These are phyloP conservation scores for Parathielavia hyrcaniae DNA, from an alignment of 495 filamentous ascomycete genomes.

Conservation along the genomic window DNA sequence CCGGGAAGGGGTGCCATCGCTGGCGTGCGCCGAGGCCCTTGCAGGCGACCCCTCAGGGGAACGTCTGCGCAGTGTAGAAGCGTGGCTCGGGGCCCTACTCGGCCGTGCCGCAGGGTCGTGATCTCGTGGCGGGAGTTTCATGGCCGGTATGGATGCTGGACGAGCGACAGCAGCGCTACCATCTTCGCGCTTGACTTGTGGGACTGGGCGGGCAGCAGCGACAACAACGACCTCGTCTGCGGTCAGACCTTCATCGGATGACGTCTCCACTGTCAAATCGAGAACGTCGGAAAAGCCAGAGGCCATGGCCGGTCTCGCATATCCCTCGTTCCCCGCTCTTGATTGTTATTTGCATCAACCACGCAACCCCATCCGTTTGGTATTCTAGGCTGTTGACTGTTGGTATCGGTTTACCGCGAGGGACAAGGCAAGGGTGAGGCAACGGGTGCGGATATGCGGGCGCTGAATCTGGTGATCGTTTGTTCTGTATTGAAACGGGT, in stretches of 20 bases:
- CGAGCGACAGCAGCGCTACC: neutral
- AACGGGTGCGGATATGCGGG: too few species aligned
- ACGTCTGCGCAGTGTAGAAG: neutral
- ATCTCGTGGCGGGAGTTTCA: neutral
- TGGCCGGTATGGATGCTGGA: neutral
- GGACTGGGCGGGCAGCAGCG: neutral
- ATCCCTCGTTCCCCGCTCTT: neutral
- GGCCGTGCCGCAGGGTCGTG: neutral
- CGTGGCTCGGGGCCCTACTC: neutral
- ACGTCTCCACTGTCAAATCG: conserved; percentile 16
- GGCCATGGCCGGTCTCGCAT: neutral
- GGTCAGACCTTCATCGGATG: neutral
- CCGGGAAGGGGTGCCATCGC: conserved; percentile 3
- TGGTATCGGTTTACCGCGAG: neutral
- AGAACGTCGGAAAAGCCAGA: neutral
- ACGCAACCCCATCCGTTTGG: neutral
- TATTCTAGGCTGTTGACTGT: neutral
- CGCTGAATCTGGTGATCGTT: too few species aligned
- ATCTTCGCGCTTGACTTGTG: neutral
- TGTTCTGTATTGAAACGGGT: too few species aligned
- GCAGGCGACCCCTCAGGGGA: conserved; percentile 5
- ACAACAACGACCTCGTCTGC: conserved; percentile 14
- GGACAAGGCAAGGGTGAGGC: too few species aligned
- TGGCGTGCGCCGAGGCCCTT: neutral
- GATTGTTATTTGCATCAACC: neutral